Evolutionary conservation across 108 stramenopile species (phyloP), one percentile per base, ranked within the genome.

Genomic region (Nitzschia palea): DNA sequence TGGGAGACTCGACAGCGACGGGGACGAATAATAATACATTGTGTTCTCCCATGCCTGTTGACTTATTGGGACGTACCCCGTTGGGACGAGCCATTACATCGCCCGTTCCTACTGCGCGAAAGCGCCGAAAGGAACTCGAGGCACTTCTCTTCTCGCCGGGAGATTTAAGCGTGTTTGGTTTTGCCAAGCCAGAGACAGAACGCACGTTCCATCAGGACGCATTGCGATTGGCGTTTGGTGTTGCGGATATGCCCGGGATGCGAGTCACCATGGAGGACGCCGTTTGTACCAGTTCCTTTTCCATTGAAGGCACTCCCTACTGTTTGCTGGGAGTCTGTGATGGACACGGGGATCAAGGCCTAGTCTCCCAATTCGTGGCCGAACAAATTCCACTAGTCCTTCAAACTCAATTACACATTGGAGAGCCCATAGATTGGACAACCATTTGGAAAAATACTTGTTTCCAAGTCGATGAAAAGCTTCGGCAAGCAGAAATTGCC

Each of bases 201-300:
- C 72, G 84, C 44, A 53, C 26, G 31, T 53, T 51, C 6, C 3
- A 3, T 0, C 25, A 55, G 22, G 54, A 54, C 4, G 52, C 25
- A 4, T 44, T 80, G 20, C 55, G 62, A 50, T 23, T 88, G 27
- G 53, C 54, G 22, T 91, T 79, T 65, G 94, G 89, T 26, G 77
- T 61, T 32, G 69, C 93, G 12, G 90, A 94, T 28, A 87, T 94
- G 77, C 88, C 88, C 12, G 97, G 97, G 23, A 77, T 62, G 43
- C 81, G 97, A 5, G 77, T 96, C 27, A 50, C 67, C 22, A 96
- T 94, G 92, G 97, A 97, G 70, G 97, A 97, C 80, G 93, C 93
- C 2, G 68, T 86, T 27, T 86, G 72, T 33, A 57, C 57, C 6
- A 26, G 27, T 27, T 36, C 56, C 53, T 59, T 80, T 54, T 63